Conservation (phyloP, 2,329 filamentous ascomycete genomes). For the Chaetomium strumarium region DNA sequence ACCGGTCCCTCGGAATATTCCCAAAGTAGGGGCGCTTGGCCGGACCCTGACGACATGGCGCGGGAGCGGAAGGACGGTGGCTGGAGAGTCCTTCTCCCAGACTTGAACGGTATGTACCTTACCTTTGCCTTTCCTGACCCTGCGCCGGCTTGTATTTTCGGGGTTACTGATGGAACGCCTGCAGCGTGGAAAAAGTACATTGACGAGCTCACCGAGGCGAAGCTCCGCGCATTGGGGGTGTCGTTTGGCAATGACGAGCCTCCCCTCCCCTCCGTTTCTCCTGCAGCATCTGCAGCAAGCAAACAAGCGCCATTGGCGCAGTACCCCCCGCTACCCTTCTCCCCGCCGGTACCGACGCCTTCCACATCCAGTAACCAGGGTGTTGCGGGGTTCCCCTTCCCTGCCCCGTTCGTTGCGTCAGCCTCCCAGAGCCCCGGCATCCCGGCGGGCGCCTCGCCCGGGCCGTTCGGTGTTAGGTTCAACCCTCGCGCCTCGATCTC, state of each 20-base stretch:
- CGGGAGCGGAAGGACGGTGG: constrained; percentile 47
- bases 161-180: constrained; percentile 17
- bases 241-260: constrained; percentile 71
- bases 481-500: constrained; percentile 69
- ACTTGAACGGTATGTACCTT: constrained; percentile 51
- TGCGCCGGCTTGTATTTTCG: not conserved
- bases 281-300: constrained; percentile 56
- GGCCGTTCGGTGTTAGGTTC: constrained; percentile 60
- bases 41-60: constrained; percentile 52
- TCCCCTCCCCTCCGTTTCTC: constrained; percentile 57
- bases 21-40: constrained; percentile 66
- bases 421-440: constrained; percentile 58
- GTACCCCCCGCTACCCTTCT: constrained; percentile 72
- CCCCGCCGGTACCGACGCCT: constrained; percentile 73
- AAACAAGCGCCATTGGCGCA: constrained; percentile 63
- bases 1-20: constrained; percentile 39
- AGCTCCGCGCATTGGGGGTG: constrained; percentile 85
- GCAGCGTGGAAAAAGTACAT: constrained; percentile 71
- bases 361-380: constrained; percentile 68
- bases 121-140: no score
- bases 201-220: constrained; percentile 78
- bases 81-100: constrained; percentile 64
- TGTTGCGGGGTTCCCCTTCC: constrained; percentile 52
- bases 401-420: constrained; percentile 54
- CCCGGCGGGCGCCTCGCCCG: constrained; percentile 64